Percentiles rank a stretch among this genome's conserved stretches.
phyloP scores from a whole-genome alignment of 441 rosid species.

The Arabidopsis lyrata region DNA sequence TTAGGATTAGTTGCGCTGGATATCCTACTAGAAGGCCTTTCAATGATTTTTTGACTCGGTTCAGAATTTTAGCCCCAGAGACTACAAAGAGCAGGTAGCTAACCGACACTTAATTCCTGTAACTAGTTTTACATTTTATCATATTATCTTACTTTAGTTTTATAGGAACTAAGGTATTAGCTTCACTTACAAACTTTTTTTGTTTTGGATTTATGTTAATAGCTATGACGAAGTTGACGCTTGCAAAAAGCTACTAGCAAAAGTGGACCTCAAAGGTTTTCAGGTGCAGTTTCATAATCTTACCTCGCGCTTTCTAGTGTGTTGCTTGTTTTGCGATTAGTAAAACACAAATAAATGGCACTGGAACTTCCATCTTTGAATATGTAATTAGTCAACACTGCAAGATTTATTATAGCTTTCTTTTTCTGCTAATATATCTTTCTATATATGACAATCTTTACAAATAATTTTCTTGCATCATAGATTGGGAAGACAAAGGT shows the following conservation, averaged over 20 bases:
- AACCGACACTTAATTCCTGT: constrained; percentile 13
- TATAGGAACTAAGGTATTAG: background rate
- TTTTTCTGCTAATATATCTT: constrained; percentile 16
- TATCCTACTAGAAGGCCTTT: constrained; percentile 90
- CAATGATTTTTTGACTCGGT: constrained; percentile 75
- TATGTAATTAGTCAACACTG: constrained; percentile 17
- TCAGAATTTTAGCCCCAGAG: constrained; percentile 75
- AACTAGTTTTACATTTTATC: constrained; percentile 17
- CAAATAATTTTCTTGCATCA: constrained; percentile 28
- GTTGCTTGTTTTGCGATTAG: constrained; percentile 17
- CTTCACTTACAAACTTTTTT: constrained; percentile 13
- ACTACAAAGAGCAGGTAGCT: constrained; percentile 64
- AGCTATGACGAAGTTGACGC: constrained; percentile 72
- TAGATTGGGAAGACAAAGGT: constrained; percentile 95
- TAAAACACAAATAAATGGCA: constrained; percentile 13
- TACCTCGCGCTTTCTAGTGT: constrained; percentile 3
- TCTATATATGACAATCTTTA: background rate
- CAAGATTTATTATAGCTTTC: constrained; percentile 1
- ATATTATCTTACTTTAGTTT: constrained; percentile 13
- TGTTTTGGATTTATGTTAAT: constrained; percentile 39
- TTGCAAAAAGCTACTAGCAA: constrained; percentile 86
- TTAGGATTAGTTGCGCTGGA: constrained; percentile 98
- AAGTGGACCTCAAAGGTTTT: constrained; percentile 78
- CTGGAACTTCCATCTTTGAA: background rate
- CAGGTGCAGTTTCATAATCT: constrained; percentile 64